Conservation (phyloP, 176 grass and related monocot species). For the Cymbopogon citratus region DNA sequence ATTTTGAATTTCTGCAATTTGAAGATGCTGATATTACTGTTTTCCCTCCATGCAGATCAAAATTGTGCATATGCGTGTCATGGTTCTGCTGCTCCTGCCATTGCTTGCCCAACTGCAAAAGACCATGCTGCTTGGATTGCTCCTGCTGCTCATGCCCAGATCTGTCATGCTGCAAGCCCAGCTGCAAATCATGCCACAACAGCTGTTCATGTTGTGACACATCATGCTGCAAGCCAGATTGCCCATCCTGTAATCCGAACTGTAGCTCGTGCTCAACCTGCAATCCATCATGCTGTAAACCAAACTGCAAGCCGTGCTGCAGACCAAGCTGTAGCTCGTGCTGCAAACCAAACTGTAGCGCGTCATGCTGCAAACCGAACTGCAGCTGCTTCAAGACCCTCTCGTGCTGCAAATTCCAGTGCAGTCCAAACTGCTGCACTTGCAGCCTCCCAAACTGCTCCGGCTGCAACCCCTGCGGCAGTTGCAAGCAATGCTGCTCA, state of each 20-base stretch:
- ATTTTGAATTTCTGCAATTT: background rate
- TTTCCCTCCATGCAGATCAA: constrained; percentile 24
- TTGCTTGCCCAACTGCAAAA: constrained; percentile 18
- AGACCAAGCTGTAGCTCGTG: background rate
- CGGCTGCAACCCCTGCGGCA: background rate
- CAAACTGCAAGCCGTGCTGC: constrained; percentile 24
- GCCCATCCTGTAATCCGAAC: background rate
- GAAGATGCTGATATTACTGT: background rate
- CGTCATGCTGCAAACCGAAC: constrained; percentile 10
- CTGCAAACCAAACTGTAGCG: too few relatives aligned
- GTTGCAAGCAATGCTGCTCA: constrained; percentile 32
- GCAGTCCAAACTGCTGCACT: constrained; percentile 6
- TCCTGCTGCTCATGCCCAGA: constrained; percentile 35
- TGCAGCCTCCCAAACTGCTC: background rate
- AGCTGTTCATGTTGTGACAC: background rate
- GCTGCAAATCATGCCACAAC: constrained; percentile 14
- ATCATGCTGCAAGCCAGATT: constrained; percentile 14
- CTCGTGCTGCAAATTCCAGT: constrained; percentile 1
- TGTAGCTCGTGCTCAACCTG: constrained; percentile 20
- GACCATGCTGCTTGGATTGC: constrained; percentile 12
- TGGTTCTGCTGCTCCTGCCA: constrained; percentile 44
- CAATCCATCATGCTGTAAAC: constrained; percentile 1
- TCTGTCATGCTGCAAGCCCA: constrained; percentile 23
- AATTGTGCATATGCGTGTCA: constrained; percentile 30
- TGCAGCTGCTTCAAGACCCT: constrained; percentile 12